Base-by-base conservation (phyloP, 306 rosid species). In the Citrullus amarus region DNA sequence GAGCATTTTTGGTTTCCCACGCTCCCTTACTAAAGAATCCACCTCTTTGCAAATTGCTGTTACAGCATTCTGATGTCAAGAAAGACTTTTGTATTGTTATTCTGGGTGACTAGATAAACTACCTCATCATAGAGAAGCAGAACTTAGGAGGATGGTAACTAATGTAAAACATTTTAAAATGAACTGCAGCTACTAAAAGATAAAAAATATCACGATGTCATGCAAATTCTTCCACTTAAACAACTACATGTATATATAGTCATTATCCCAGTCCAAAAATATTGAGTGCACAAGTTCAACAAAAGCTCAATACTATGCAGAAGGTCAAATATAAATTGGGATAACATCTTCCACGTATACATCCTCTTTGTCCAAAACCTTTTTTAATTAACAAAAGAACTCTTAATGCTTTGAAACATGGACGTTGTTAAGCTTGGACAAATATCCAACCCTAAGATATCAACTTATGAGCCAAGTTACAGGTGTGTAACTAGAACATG, bases 1-100 rank as follows among this genome's bases (percentile, higher is more conserved):
- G 69, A 84, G 83, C 97, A 95, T 90, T 87, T 95, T 95, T 55
- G 96, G 96, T 81, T 92, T 95, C 80, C 97, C 99, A 85, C 93
- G 91, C 84, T 85, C 86, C 87, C 88, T 88, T 62, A 95, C 99
- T 86, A 95, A 84, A 83, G 89, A 87, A 77, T 88, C 93, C 75
- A 95, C 90, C 82, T 91, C 97, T 36, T 85, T 89, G 88, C 99
- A 95, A 70, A 92, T 95, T 80, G 86, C 91, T 55, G 85, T 89
- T 44, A 95, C 95, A 34, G 97, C 99, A 85, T 89, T 96, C 99
- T 95, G 87, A 82, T 46, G 78, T 67, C 76, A 73, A 69, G 77
- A 81, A 80, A 85, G 10, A 66, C 16, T 66, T 65, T 41, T 43
- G 55, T 28, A 30, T 28, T 28, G 7, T 50, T 72, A 72, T 50